These are phyloP conservation scores for Cadophora malorum DNA, from an alignment of 2,329 filamentous ascomycete species.

Conservation along the genomic window DNA sequence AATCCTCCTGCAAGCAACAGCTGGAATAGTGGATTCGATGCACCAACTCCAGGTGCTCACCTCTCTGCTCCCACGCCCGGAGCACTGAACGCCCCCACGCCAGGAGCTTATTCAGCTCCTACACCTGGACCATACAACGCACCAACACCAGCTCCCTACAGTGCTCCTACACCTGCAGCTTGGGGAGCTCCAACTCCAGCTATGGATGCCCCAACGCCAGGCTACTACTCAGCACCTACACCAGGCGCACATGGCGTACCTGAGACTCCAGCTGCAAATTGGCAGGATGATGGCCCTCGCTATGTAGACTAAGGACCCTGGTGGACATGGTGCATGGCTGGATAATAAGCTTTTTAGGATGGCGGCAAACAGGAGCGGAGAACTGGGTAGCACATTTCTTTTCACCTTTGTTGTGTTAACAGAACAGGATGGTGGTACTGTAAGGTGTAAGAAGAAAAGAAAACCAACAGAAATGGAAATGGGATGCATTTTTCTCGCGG, in stretches of 20 bases:
- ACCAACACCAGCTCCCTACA: slow-evolving; percentile 53
- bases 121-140: slow-evolving; percentile 57
- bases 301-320: slow-evolving; percentile 45
- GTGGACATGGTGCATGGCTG: not conserved
- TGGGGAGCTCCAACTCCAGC: slow-evolving; percentile 55
- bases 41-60: slow-evolving; percentile 56
- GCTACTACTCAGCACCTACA: slow-evolving; percentile 47
- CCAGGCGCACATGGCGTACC: slow-evolving; percentile 51
- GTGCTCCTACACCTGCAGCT: slow-evolving; percentile 71
- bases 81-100: slow-evolving; percentile 72
- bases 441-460: slow-evolving; percentile 5
- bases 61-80: slow-evolving; percentile 68
- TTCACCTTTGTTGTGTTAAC: slow-evolving; percentile 20
- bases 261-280: slow-evolving; percentile 64
- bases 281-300: slow-evolving; percentile 50
- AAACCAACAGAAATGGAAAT: not conserved
- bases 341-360: not conserved
- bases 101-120: slow-evolving; percentile 61
- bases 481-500: slow-evolving; percentile 1
- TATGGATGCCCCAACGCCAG: slow-evolving; percentile 57
- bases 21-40: slow-evolving; percentile 61
- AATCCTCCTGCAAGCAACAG: slow-evolving; percentile 29
- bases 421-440: not conserved
- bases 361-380: not conserved
- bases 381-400: not conserved